Evolutionary conservation across 345 rosid species (phyloP).

Genomic region (Kandelia obovata): DNA sequence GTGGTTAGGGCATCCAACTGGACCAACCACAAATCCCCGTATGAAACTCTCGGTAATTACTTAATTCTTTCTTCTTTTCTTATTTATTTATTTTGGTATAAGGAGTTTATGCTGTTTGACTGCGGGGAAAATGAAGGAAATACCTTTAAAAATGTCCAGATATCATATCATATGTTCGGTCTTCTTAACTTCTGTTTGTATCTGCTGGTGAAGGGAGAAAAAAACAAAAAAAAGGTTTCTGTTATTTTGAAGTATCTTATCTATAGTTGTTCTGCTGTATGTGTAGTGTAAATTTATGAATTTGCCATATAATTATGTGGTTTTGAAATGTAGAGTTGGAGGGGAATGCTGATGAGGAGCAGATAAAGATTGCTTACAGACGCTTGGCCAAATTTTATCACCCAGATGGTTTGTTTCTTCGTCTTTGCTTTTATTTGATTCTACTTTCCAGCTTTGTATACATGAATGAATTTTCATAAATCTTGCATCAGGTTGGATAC

Average conservation of each 20-base stretch:
- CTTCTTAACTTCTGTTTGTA: neutral
- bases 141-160: neutral
- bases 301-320: neutral
- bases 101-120: slow-evolving; percentile 2
- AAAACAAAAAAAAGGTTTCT: neutral
- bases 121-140: slow-evolving; percentile 6
- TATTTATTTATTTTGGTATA: neutral
- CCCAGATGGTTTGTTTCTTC: slow-evolving; percentile 73
- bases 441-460: neutral
- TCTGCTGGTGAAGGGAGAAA: no score
- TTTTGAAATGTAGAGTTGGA: slow-evolving; percentile 58
- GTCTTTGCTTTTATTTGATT: neutral
- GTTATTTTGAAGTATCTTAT: neutral
- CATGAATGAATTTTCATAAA: neutral
- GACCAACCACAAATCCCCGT: slow-evolving; percentile 70
- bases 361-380: slow-evolving; percentile 81
- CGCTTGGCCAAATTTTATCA: slow-evolving; percentile 90
- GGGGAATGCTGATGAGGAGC: slow-evolving; percentile 75
- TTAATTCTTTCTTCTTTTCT: neutral
- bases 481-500: neutral
- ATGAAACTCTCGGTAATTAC: slow-evolving; percentile 79
- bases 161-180: neutral
- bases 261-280: neutral
- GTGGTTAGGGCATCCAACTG: slow-evolving; percentile 62
- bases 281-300: neutral